These are phyloP conservation scores for Arthrobotrys pseudoclavata DNA, from an alignment of 2,329 filamentous ascomycete genomes.

Conservation along the genomic window DNA sequence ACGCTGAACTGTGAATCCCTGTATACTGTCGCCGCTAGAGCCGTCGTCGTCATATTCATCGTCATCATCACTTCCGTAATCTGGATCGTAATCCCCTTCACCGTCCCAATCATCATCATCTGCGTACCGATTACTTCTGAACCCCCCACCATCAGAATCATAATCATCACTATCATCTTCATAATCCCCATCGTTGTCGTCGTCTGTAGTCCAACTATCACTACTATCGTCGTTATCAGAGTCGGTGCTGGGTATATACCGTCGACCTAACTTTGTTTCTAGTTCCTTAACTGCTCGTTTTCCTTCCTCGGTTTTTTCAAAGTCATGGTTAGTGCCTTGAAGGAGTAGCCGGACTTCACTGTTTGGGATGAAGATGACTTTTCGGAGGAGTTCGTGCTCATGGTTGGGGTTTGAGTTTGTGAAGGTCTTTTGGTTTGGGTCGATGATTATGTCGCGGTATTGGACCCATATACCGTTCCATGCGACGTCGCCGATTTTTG, in stretches of 20 bases:
- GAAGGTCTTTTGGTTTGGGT: slow-evolving; percentile 22
- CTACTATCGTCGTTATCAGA: slow-evolving; percentile 33
- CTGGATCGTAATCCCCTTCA: slow-evolving; percentile 42
- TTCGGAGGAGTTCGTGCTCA: slow-evolving; percentile 45
- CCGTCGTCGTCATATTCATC: slow-evolving; percentile 17
- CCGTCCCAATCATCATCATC: slow-evolving; percentile 56
- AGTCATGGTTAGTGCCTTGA: slow-evolving; percentile 59
- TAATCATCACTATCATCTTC: slow-evolving; percentile 35
- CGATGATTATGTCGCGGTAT: slow-evolving; percentile 61
- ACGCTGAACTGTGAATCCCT: neutral
- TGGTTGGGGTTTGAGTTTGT: slow-evolving; percentile 35
- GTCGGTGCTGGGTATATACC: slow-evolving; percentile 37
- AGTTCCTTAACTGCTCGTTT: neutral
- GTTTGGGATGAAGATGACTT: slow-evolving; percentile 60
- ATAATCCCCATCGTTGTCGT: slow-evolving; percentile 55
- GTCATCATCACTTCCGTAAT: slow-evolving; percentile 30
- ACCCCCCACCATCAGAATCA: slow-evolving; percentile 40
- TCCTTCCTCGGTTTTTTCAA: slow-evolving; percentile 5
- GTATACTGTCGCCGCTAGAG: slow-evolving; percentile 30
- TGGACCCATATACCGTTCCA: slow-evolving; percentile 62
- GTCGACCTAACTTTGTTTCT: slow-evolving; percentile 26
- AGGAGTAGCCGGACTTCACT: slow-evolving; percentile 59
- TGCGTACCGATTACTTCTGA: neutral
- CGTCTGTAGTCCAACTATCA: slow-evolving; percentile 41
- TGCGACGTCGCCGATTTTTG: slow-evolving; percentile 42